Conservation (phyloP, 805 yeast genomes). For the Metschnikowia proteae region DNA sequence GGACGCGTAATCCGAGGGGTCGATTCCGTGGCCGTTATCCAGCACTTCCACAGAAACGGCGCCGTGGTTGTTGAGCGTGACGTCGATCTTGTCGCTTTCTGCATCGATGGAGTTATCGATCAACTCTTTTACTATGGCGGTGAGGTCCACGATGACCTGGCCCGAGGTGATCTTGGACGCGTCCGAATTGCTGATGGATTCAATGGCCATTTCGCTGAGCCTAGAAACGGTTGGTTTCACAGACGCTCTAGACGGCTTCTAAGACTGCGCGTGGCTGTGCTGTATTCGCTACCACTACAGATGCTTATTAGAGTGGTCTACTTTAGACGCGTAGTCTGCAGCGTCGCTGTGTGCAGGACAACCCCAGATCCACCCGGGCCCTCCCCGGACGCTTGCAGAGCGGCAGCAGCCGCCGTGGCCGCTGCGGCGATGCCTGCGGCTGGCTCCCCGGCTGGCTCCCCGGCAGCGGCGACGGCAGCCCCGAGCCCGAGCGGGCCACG, state of each 20-base stretch:
- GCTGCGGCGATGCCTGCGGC: no score
- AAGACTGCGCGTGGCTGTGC: no score
- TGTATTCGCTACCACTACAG: no score
- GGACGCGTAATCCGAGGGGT: conserved; percentile 44
- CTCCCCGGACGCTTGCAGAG: no score
- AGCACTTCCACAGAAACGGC: conserved; percentile 61
- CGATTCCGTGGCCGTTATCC: conserved; percentile 70
- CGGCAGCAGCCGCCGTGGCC: no score
- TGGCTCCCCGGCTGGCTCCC: no score
- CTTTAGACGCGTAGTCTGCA: background rate
- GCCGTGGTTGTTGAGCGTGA: conserved; percentile 69
- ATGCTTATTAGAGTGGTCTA: no score
- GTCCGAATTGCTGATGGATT: conserved; percentile 41
- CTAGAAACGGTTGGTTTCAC: background rate
- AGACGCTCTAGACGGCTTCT: no score
- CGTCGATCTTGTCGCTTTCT: conserved; percentile 59
- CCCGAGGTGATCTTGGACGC: conserved; percentile 83
- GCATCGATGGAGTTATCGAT: conserved; percentile 89
- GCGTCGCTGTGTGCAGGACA: background rate
- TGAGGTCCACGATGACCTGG: conserved; percentile 81
- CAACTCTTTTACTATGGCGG: conserved; percentile 77
- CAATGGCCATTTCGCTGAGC: conserved; percentile 15
- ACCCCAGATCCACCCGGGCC: background rate
- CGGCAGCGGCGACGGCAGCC: no score
- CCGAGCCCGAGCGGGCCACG: no score